These are phyloP conservation scores for Helianthus annuus DNA, from an alignment of 129 eudicot genomes.

Conservation along the genomic window DNA sequence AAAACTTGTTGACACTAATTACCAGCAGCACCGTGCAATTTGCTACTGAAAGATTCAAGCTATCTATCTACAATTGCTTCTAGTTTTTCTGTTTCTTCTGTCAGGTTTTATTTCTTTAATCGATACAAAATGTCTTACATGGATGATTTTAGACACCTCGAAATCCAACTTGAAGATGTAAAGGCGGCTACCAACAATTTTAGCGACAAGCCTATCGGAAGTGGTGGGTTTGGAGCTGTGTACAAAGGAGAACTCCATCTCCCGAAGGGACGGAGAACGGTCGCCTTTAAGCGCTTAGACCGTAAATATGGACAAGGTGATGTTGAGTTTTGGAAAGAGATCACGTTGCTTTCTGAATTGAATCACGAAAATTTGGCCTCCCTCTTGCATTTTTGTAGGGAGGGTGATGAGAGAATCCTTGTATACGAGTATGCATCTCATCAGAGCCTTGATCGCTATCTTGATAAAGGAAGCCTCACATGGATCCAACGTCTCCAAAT, in stretches of 20 bases:
- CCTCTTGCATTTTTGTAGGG: constrained; percentile 15
- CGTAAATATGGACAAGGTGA: constrained; percentile 10
- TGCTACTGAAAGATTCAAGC: not conserved
- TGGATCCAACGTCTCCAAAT: constrained; percentile 11
- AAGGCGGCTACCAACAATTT: constrained; percentile 17
- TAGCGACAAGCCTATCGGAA: not conserved
- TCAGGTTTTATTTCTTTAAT: not conserved
- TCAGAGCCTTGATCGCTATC: constrained; percentile 18
- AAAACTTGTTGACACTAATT: no score
- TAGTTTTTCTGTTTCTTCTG: not conserved
- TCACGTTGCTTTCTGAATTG: not conserved
- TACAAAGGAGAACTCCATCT: constrained; percentile 22
- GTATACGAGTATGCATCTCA: constrained; percentile 24
- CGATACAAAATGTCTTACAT: constrained; percentile 8
- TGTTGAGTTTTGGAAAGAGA: constrained; percentile 31
- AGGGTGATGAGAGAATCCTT: constrained; percentile 25
- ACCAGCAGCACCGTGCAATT: no score
- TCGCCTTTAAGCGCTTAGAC: constrained; percentile 19
- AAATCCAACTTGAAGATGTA: constrained; percentile 22
- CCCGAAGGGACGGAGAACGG: not conserved
- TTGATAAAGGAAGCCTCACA: constrained; percentile 3
- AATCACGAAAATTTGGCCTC: constrained; percentile 11
- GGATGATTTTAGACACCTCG: constrained; percentile 19
- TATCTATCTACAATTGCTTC: not conserved
- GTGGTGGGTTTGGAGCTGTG: constrained; percentile 25